Evolutionary conservation across 176 grass and related monocot species (phyloP), one percentile per base, ranked within the genome.

Genomic region (Cymbopogon citratus): DNA sequence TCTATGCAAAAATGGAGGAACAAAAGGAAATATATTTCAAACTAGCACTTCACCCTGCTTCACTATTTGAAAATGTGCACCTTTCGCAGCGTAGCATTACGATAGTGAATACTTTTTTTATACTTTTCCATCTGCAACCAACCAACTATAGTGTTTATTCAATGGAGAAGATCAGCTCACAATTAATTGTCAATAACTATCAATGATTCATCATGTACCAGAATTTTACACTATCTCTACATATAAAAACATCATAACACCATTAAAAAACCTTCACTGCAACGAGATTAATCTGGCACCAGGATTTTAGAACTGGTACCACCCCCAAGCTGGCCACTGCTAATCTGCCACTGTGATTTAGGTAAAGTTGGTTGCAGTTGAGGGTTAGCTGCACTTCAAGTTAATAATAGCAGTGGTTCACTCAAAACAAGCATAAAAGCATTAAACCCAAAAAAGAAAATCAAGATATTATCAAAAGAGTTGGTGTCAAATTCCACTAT

Each of bases 231-330:
- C 26, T 59, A n/a, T 48, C 10, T 74, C 27, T 38, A 43, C 29
- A 77, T 74, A 23, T 57, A 66, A 62, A 60, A 79, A 71, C 18
- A 77, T 66, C 48, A 87, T 87, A 39, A 41, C 63, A 28, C 26
- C 11, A 21, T 26, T 60, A 69, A 16, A 43, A 63, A 63, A 34
- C 40, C n/a, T 62, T 70, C 28, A 62, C n/a, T 70, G 16, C 0
- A 0, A 80, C 23, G 29, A 28, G 36, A 64, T 62, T 76, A 76
- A 31, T 62, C 52, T 16, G 7, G 51, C 24, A 87, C 40, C 34
- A 87, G 64, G 39, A 71, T 77, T 28, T 5, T 11, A 77, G 61
- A 23, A 73, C 35, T 33, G 21, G 44, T 59, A 64, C 41, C 13
- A 72, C 35, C 12, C 24, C 34, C 12, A 71, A 44, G 71, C 25